Evolutionary conservation across 2,329 filamentous ascomycete genomes (phyloP).

Genomic region (Malbranchea zuffiana): DNA sequence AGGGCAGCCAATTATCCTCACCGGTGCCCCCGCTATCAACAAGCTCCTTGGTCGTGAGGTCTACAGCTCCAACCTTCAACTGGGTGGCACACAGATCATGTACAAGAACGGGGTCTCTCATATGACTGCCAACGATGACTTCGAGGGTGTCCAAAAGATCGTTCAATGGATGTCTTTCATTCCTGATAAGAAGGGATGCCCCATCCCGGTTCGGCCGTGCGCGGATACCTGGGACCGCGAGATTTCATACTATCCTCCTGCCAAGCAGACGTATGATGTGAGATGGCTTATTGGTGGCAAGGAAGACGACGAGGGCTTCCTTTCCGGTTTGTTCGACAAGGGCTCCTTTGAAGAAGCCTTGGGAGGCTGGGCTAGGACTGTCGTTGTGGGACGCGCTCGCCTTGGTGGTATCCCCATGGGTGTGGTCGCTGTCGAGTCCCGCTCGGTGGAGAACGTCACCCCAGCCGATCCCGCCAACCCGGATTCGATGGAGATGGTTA

Average conservation of each 20-base stretch:
- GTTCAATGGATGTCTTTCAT: conserved; percentile 97
- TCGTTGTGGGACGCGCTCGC: conserved; percentile 90
- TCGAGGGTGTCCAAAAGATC: conserved; percentile 94
- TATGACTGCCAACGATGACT: conserved; percentile 96
- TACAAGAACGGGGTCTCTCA: conserved; percentile 99
- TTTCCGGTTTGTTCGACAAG: conserved; percentile 88
- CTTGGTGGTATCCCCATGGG: conserved; percentile 95
- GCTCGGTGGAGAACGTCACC: conserved; percentile 90
- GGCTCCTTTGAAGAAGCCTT: conserved; percentile 95
- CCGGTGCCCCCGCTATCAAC: conserved; percentile 93
- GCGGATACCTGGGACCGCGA: conserved; percentile 89
- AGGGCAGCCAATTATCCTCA: conserved; percentile 96
- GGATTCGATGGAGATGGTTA: conserved; percentile 92
- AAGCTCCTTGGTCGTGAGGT: conserved; percentile 96
- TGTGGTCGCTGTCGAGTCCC: conserved; percentile 94
- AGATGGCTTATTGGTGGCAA: conserved; percentile 86
- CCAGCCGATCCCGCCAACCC: conserved; percentile 96
- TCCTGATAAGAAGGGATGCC: conserved; percentile 85
- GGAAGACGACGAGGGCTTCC: conserved; percentile 67
- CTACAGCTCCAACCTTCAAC: conserved; percentile 97
- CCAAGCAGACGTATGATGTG: conserved; percentile 82
- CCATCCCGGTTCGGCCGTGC: conserved; percentile 81
- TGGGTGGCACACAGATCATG: conserved; percentile 99
- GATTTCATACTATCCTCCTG: conserved; percentile 64
- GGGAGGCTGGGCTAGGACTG: conserved; percentile 91